These are phyloP conservation scores for Umbelopsis vinacea DNA, from an alignment of 192 early-diverging fungal genomes.

Conservation along the genomic window DNA sequence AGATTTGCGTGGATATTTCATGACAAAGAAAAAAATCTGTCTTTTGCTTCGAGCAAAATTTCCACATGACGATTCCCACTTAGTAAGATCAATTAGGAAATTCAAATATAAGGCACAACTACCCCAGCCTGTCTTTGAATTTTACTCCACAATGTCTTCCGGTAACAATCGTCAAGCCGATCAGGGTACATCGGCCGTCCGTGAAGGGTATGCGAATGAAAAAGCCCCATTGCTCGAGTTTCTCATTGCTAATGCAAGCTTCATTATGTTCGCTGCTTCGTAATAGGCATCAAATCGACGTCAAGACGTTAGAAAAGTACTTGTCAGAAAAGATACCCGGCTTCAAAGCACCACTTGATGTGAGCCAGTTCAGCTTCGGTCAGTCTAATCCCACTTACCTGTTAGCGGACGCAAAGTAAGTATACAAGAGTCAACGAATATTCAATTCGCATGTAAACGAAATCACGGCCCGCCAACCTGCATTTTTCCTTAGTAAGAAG, in stretches of 20 bases:
- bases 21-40: no score
- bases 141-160: background rate
- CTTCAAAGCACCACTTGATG: constrained; percentile 63
- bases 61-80: background rate
- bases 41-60: background rate
- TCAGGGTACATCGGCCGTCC: background rate
- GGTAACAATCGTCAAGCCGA: background rate
- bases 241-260: background rate
- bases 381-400: constrained; percentile 96
- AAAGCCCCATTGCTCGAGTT: no score
- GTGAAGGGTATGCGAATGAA: background rate
- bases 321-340: constrained; percentile 55
- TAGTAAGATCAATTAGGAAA: background rate
- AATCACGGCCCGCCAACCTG: background rate
- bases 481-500: constrained; percentile 49
- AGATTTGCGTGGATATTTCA: no score
- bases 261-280: background rate
- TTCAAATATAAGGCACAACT: background rate
- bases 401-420: constrained; percentile 72
- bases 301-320: constrained; percentile 60
- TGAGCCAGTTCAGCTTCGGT: constrained; percentile 89
- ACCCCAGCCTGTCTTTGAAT: background rate
- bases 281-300: constrained; percentile 64
- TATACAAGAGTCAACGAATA: background rate
- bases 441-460: no score